phyloP scores from a whole-genome alignment of 208 protist genomes.

The Leishmania guyanensis region DNA sequence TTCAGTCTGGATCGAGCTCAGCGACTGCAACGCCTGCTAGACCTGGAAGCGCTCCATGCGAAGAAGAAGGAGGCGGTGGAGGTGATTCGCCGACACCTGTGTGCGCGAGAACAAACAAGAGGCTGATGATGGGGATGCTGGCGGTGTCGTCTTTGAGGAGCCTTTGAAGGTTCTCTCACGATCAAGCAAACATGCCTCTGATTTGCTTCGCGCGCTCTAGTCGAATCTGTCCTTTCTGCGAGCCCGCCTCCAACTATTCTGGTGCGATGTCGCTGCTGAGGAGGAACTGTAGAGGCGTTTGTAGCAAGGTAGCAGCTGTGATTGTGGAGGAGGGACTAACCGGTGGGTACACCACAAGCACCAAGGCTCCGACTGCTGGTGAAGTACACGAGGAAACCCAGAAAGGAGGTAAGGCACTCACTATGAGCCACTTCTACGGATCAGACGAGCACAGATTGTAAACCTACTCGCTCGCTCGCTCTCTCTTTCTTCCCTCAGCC shows the following conservation, averaged over 20 bases:
- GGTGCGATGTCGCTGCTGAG: neutral
- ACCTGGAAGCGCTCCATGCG: constrained; percentile 65
- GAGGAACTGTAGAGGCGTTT: neutral
- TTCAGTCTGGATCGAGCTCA: constrained; percentile 26
- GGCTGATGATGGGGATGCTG: neutral
- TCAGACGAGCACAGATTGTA: neutral
- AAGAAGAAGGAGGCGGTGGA: constrained; percentile 54
- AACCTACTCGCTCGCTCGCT: too few species aligned
- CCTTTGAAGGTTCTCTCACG: neutral
- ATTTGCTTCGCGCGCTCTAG: too few species aligned
- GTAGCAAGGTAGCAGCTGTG: neutral
- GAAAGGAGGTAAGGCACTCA: neutral
- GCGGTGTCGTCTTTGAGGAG: neutral
- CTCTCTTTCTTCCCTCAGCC: too few species aligned
- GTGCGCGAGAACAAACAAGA: constrained; percentile 7
- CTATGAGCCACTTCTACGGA: neutral
- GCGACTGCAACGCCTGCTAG: constrained; percentile 42
- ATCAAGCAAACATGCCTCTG: neutral
- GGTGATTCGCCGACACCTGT: constrained; percentile 52
- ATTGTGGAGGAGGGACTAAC: neutral
- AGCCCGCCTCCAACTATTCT: neutral
- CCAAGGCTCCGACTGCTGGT: neutral
- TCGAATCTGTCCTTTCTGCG: neutral
- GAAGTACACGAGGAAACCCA: neutral
- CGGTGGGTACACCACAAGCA: neutral